Evolutionary conservation across 177 flowering plant genomes (phyloP).

Genomic region (Telopea speciosissima): DNA sequence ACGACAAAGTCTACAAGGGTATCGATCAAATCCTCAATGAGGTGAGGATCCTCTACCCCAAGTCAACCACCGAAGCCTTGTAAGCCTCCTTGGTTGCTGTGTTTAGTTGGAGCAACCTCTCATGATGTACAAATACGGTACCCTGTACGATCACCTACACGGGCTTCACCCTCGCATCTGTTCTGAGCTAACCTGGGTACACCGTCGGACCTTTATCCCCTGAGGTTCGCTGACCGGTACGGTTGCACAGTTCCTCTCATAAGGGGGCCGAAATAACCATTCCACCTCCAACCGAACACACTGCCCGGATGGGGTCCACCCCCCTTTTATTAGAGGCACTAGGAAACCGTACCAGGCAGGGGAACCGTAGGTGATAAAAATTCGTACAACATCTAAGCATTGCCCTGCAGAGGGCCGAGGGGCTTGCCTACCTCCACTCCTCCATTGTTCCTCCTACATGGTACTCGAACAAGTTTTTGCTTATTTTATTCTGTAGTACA

Average conservation of each 20-base stretch:
- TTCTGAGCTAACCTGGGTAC: conserved; percentile 23
- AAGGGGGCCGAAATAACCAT: too few relatives aligned
- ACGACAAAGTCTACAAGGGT: conserved; percentile 56
- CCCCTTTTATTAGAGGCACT: too few relatives aligned
- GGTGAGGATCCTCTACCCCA: conserved; percentile 61
- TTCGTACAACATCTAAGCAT: too few relatives aligned
- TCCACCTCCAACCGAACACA: too few relatives aligned
- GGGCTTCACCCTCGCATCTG: conserved; percentile 13
- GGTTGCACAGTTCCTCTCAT: too few relatives aligned
- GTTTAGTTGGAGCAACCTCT: conserved; percentile 60
- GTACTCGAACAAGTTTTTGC: too few relatives aligned
- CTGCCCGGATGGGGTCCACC: too few relatives aligned
- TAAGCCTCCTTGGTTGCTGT: conserved; percentile 60
- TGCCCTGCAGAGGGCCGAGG: conserved; percentile 59
- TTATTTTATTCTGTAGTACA: too few relatives aligned
- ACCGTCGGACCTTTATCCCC: too few relatives aligned
- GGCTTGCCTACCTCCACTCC: conserved; percentile 65
- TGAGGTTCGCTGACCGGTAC: too few relatives aligned
- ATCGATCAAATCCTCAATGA: conserved; percentile 64
- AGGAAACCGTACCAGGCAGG: too few relatives aligned
- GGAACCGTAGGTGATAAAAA: too few relatives aligned
- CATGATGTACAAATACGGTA: conserved; percentile 66
- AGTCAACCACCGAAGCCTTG: conserved; percentile 58
- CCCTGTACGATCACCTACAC: conserved; percentile 44
- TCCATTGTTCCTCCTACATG: conserved; percentile 58